Evolutionary conservation across 192 early-diverging fungal genomes (phyloP), one percentile per base, ranked within the genome.

Genomic region (Linnemannia zychae): DNA sequence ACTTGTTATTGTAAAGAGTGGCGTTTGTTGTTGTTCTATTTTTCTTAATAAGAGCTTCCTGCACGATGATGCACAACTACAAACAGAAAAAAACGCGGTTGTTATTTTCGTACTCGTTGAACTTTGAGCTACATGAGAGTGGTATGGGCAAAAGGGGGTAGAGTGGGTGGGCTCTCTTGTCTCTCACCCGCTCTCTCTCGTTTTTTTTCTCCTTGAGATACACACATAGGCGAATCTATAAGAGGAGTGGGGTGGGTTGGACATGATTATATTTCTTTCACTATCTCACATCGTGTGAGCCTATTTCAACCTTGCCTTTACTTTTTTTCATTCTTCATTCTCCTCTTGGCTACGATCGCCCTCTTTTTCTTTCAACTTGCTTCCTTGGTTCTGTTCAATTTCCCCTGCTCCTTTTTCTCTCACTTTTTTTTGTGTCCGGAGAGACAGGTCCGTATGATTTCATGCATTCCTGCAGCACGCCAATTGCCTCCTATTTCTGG

Each of bases 311-410:
- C 28, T 63, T 57, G 52, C 52, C 52, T 57, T 57, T 57, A 57
- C 76, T 24, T 46, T 78, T 24, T 44, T 71, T 78, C 34, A 9
- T 44, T 44, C 9, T 44, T 44, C 40, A 44, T 31, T 78, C 31
- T 18, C 11, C 53, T 52, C 24, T 37, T 65, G 37, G 38, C 52
- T 71, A 28, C 7, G 52, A 47, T 28, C 57, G 57, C 47, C 24
- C 48, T 24, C 18, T 47, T 47, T 5, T 31, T 16, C 4, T 7
- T 49, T 50, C 28, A 40, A 28, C 33, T 7, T 22, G 44, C 15
- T 37, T 48, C 34, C n/a, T n/a, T n/a, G n/a, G n/a, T 60, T 66
- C 31, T 52, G 16, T 48, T 72, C 4, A 22, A 34, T 28, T 31
- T 34, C 50, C 50, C 49, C 49, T 57, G 12, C 72, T 38, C 34